These are phyloP conservation scores for Penicillium hordei DNA, from an alignment of 2,329 filamentous ascomycete species.

Conservation along the genomic window DNA sequence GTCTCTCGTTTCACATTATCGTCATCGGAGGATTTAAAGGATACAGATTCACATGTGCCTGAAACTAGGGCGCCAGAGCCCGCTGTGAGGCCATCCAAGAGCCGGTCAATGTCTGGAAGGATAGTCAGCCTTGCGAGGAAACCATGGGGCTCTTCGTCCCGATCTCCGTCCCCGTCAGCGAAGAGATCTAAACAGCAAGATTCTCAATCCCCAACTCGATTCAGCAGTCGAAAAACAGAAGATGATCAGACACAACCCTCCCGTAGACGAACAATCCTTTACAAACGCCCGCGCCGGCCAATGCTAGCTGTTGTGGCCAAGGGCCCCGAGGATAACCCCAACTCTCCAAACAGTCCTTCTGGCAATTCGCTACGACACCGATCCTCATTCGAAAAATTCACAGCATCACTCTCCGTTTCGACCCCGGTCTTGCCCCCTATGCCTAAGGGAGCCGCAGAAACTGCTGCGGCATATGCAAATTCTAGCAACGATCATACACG, in stretches of 20 bases:
- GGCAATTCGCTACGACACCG: slow-evolving; percentile 42
- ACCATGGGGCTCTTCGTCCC: slow-evolving; percentile 50
- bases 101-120: slow-evolving; percentile 51
- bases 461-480: slow-evolving; percentile 36
- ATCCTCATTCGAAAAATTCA: slow-evolving; percentile 50
- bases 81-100: slow-evolving; percentile 41
- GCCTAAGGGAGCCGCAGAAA: slow-evolving; percentile 44
- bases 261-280: slow-evolving; percentile 34
- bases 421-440: slow-evolving; percentile 51
- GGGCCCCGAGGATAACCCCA: slow-evolving; percentile 35
- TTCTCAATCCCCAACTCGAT: slow-evolving; percentile 24
- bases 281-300: slow-evolving; percentile 42
- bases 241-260: slow-evolving; percentile 26
- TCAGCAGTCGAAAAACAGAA: slow-evolving; percentile 17
- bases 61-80: slow-evolving; percentile 33
- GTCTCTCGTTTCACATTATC: slow-evolving; percentile 41
- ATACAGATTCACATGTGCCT: slow-evolving; percentile 25
- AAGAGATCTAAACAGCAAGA: slow-evolving; percentile 36
- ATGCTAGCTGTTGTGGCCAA: slow-evolving; percentile 42
- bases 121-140: slow-evolving; percentile 53
- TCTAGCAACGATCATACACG: slow-evolving; percentile 42
- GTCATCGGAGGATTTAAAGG: slow-evolving; percentile 36
- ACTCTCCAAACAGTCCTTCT: slow-evolving; percentile 41
- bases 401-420: slow-evolving; percentile 43
- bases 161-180: slow-evolving; percentile 48